phyloP scores from a whole-genome alignment of 805 yeast genomes.

The Yarrowia hollandica region DNA sequence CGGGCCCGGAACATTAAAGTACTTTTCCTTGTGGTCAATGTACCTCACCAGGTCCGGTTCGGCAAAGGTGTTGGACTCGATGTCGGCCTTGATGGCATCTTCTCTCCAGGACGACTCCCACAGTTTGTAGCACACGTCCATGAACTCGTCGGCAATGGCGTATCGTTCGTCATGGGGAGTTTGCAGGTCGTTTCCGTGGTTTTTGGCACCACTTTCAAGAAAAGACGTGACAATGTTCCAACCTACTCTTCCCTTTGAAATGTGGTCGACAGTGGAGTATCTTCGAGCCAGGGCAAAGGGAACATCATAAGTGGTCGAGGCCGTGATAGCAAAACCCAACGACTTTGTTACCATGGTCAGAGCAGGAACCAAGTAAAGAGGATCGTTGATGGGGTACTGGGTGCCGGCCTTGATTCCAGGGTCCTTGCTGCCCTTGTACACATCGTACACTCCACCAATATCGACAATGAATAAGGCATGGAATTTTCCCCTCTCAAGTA shows the following conservation, averaged over 20 bases:
- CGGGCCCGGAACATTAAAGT: conserved; percentile 48
- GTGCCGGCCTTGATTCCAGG: conserved; percentile 43
- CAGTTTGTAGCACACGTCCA: conserved; percentile 47
- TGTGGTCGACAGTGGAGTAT: conserved; percentile 49
- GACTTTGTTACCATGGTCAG: conserved; percentile 49
- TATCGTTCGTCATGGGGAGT: conserved; percentile 49
- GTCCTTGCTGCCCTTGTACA: conserved; percentile 45
- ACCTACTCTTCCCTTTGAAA: conserved; percentile 48
- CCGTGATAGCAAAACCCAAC: conserved; percentile 47
- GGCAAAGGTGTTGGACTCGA: conserved; percentile 33
- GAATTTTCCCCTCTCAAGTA: conserved; percentile 45
- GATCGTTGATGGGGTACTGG: conserved; percentile 46
- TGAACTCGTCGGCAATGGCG: conserved; percentile 45
- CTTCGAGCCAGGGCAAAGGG: conserved; percentile 49
- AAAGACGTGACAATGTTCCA: conserved; percentile 52
- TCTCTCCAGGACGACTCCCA: conserved; percentile 50
- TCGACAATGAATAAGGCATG: conserved; percentile 47
- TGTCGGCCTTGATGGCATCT: conserved; percentile 43
- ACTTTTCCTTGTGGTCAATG: conserved; percentile 47
- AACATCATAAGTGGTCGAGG: conserved; percentile 47
- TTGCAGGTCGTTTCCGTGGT: conserved; percentile 43
- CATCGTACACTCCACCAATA: conserved; percentile 46
- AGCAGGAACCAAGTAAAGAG: conserved; percentile 44
- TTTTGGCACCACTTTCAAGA: conserved; percentile 47
- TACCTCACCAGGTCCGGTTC: conserved; percentile 46